Base-by-base conservation (phyloP, 257 asterid species). In the Nicotiana attenuata region DNA sequence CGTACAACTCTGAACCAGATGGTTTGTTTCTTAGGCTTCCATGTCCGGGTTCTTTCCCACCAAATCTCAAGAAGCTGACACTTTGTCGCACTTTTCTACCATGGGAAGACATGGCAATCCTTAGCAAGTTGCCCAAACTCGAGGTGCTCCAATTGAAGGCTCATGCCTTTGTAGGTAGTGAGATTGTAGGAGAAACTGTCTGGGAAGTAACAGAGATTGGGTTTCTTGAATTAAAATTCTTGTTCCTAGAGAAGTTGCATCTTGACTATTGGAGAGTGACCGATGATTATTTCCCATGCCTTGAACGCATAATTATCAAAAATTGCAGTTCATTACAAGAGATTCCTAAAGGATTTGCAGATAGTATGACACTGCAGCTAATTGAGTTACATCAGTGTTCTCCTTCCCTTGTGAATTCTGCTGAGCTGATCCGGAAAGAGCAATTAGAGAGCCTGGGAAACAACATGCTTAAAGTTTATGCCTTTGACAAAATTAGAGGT, bases 141-240 rank as follows among this genome's bases (percentile, higher is more conserved):
- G 80, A 76, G 80, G 14, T 56, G 31, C 80, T 76, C 56, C 13
- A 53, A 16, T 50, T 76, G 41, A 24, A 26, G 15, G 14, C 24
- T 50, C 7, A 29, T 24, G 81, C 77, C 33, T 82, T 76, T 52
- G 15, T 3, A 15, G 81, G 65, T 26, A 29, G 24, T 19, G 53
- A 59, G 19, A 14, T 52, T 52, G 57, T 52, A 11, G 57, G 57
- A 13, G 57, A 52, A 52, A 52, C 57, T 52, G 19, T 52, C 17
- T 82, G 84, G 84, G 75, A 82, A 60, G 66, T 80, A 73, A 24
- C 53, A 4, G 65, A 10, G 7, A 38, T 24, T 2, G 71, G 78
- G 4, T 82, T 82, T 63, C 47, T n/a, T 7, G 28, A 19, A 29
- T 71, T 82, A 16, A 82, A 63, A 67, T 80, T 24, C 16, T 76